Conservation (phyloP, 2,329 filamentous ascomycete species). For the Calonectria pteridis region DNA sequence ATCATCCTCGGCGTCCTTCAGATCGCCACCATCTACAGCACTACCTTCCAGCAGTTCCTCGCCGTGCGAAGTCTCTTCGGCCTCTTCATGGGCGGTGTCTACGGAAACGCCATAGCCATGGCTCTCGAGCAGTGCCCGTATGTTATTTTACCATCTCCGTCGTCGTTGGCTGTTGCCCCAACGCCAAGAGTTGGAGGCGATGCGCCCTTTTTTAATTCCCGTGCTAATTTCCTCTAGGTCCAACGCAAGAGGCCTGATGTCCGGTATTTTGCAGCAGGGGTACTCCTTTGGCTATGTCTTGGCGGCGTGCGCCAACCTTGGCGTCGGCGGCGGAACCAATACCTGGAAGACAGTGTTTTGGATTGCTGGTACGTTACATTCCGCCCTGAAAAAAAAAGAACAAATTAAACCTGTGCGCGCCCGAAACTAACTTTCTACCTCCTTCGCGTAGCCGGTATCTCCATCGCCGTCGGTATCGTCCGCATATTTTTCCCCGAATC, state of each 20-base stretch:
- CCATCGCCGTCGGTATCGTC: conserved; percentile 76
- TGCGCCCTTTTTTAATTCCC: conserved; percentile 25
- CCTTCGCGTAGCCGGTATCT: conserved; percentile 67
- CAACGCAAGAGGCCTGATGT: conserved; percentile 83
- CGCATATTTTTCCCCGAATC: conserved; percentile 80
- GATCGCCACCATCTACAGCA: conserved; percentile 82
- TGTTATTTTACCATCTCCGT: conserved; percentile 47
- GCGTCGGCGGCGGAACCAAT: conserved; percentile 72
- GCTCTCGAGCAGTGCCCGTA: conserved; percentile 79
- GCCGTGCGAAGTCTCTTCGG: conserved; percentile 80
- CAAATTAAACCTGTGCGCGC: neutral
- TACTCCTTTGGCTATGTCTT: conserved; percentile 86
- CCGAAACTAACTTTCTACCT: neutral
- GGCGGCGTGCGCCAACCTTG: conserved; percentile 80
- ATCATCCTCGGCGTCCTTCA: conserved; percentile 75
- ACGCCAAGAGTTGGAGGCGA: conserved; percentile 32
- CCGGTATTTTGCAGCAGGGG: conserved; percentile 84
- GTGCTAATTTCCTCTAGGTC: conserved; percentile 51
- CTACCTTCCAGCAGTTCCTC: conserved; percentile 80
- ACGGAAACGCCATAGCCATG: conserved; percentile 84
- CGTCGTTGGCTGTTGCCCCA: neutral
- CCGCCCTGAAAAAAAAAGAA: neutral
- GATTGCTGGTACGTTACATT: conserved; percentile 63
- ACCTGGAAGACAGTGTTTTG: conserved; percentile 84
- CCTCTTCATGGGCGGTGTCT: conserved; percentile 85